Percentiles rank a stretch among this genome's conserved stretches.
These are phyloP conservation scores for Monilinia fructigena DNA, from an alignment of 2,329 filamentous ascomycete genomes.

Conservation along the genomic window DNA sequence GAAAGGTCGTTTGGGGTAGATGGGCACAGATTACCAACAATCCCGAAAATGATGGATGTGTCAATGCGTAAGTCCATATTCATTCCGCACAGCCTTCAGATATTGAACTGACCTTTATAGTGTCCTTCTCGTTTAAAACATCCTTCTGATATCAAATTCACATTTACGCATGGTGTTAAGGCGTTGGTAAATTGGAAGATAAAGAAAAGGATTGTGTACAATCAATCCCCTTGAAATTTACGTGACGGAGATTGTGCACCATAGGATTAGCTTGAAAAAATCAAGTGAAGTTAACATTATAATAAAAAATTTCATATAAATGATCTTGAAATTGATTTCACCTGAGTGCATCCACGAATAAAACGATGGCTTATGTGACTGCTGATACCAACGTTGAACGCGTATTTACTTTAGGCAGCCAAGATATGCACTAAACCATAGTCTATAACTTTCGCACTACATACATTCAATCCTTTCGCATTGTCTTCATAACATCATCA, in stretches of 20 bases:
- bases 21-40: constrained; percentile 66
- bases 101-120: constrained; percentile 17
- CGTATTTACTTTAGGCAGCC: neutral
- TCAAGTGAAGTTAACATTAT: constrained; percentile 9
- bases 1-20: constrained; percentile 91
- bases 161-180: constrained; percentile 25
- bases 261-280: constrained; percentile 3
- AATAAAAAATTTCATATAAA: constrained; percentile 15
- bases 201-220: constrained; percentile 5
- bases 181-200: constrained; percentile 20
- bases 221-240: neutral
- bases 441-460: neutral
- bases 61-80: constrained; percentile 30
- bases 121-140: constrained; percentile 34
- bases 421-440: neutral
- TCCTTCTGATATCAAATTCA: constrained; percentile 1
- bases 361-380: constrained; percentile 4
- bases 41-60: constrained; percentile 31
- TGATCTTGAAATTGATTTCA: neutral
- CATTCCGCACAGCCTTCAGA: neutral
- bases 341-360: neutral
- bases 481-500: neutral
- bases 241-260: neutral
- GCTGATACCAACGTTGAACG: neutral
- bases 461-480: neutral